Conservation (phyloP, 148 eudicot genomes). For the Cornus florida region DNA sequence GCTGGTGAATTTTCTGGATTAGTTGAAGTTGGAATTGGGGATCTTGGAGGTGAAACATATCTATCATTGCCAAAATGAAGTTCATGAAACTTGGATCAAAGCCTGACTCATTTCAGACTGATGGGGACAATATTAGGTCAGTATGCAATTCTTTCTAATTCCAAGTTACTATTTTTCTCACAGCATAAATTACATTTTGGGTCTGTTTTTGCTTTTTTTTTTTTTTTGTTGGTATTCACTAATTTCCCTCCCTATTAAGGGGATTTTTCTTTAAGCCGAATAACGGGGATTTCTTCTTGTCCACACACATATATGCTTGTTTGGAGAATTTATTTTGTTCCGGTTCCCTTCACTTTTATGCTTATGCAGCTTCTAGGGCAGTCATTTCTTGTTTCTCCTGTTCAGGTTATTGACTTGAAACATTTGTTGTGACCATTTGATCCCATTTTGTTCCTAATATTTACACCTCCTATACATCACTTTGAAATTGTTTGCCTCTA, state of each 20-base stretch:
- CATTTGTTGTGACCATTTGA: neutral
- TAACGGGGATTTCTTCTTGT: neutral
- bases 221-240: neutral
- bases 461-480: neutral
- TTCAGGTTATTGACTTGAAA: neutral
- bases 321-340: no score
- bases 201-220: slow-evolving; percentile 7
- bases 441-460: neutral
- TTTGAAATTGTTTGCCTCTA: neutral
- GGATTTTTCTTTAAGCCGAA: neutral
- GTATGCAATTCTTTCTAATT: neutral
- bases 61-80: slow-evolving; percentile 54
- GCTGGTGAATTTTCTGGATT: slow-evolving; percentile 12
- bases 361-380: neutral
- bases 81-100: slow-evolving; percentile 94
- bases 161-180: slow-evolving; percentile 8
- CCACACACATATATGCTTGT: no score
- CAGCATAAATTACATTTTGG: slow-evolving; percentile 5
- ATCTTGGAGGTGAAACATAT: slow-evolving; percentile 2
- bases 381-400: neutral
- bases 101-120: slow-evolving; percentile 73
- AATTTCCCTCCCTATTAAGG: no score
- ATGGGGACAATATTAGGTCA: slow-evolving; percentile 78
- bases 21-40: slow-evolving; percentile 8
- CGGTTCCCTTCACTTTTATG: no score